These are phyloP conservation scores for Parathielavia hyrcaniae DNA, from an alignment of 495 filamentous ascomycete species.

Conservation along the genomic window DNA sequence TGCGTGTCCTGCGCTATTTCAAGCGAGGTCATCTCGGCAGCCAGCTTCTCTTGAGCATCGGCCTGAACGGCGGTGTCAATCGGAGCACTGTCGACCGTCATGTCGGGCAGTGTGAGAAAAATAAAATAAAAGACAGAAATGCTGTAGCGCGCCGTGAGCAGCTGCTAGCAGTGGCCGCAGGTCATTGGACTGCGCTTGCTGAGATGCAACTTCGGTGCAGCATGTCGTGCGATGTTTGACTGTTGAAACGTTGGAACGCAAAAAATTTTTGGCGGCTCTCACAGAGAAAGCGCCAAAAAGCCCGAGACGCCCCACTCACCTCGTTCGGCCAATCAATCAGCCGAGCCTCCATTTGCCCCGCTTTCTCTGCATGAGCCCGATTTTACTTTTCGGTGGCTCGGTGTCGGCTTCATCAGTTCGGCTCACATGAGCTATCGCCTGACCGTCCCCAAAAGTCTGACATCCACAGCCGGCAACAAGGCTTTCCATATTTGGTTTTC, in stretches of 20 bases:
- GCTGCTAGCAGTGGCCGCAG: conserved; percentile 26
- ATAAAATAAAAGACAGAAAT: neutral
- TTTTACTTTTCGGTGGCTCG: too few species aligned
- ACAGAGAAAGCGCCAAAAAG: neutral
- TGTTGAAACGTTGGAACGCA: conserved; percentile 14
- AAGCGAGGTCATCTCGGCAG: conserved; percentile 28
- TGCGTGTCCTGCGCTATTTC: conserved; percentile 23
- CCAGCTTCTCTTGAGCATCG: conserved; percentile 24
- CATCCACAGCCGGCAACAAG: too few species aligned
- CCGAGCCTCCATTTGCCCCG: too few species aligned
- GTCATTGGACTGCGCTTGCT: conserved; percentile 27
- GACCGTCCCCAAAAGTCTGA: too few species aligned
- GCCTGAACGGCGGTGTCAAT: conserved; percentile 9
- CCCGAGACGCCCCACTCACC: too few species aligned
- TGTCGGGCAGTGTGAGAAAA: conserved; percentile 8
- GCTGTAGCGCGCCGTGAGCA: conserved; percentile 18
- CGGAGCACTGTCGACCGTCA: conserved; percentile 20
- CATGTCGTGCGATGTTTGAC: conserved; percentile 19
- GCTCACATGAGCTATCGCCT: too few species aligned
- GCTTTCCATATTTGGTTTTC: too few species aligned
- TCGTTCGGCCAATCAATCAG: too few species aligned
- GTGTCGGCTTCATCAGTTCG: too few species aligned
- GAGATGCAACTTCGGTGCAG: conserved; percentile 22
- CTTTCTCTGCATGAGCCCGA: too few species aligned
- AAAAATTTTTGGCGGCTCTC: conserved; percentile 4